Base-by-base conservation (phyloP, 2,329 filamentous ascomycete species). In the Exophiala calicioides region DNA sequence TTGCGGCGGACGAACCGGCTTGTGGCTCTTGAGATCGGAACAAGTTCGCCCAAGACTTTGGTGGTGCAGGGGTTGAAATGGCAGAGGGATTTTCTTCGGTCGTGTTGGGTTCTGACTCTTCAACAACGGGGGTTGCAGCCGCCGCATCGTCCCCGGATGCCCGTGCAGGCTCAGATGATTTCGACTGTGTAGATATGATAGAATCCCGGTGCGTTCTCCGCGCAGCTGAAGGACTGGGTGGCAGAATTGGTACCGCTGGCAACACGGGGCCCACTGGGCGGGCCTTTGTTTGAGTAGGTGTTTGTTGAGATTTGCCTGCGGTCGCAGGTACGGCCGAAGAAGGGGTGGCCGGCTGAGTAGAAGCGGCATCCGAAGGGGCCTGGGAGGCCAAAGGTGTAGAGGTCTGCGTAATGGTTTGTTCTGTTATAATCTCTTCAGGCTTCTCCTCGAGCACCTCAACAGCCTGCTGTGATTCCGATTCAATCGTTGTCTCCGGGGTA, bases 11-110 rank as follows among this genome's bases (percentile, higher is more conserved):
- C 10, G 68, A 58, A n/a, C 60, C 48, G 15, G 45, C 54, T 31
- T 60, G 56, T 19, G 65, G 53, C 12, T 71, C 66, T 56, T 78
- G 76, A 7, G 74, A 68, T 42, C 81, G 76, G 41, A 88, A 76
- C 33, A 88, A 71, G 53, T 85, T 84, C 19, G 84, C 82, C 84
- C 84, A 88, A 1, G 80, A 82, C 60, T 84, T 78, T 19, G 78
- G 76, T n/a, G 74, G 68, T 34, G 74, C 68, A 29, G 67, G 63
- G 39, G 72, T 63, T 1, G 70, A 65, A 23, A 61, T 57, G 51
- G 67, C 62, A 36, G 72, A 72, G 3, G 64, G 55, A 12, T 67
- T 55, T 30, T 68, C 64, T 13, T 45, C 53, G 44, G 35, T 20
- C n/a, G 44, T 42, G 24, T 44, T 43, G n/a, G 40, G 8, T n/a